Percentiles rank a stretch among this genome's conserved stretches.
phyloP scores from a whole-genome alignment of 2,329 filamentous ascomycete genomes.

The Ustulina deusta region DNA sequence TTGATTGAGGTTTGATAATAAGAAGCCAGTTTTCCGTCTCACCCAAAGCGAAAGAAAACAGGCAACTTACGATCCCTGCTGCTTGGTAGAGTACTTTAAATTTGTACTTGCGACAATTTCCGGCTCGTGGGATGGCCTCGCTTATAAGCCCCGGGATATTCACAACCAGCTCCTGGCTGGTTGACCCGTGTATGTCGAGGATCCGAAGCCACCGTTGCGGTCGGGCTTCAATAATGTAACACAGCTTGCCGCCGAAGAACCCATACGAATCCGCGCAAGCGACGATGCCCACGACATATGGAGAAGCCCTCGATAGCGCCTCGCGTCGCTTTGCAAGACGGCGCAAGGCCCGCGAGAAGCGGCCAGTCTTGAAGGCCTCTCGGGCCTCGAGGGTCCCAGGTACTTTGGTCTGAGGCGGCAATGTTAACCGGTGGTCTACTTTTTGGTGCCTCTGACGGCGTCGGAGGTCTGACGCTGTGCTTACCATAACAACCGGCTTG shows the following conservation, averaged over 20 bases:
- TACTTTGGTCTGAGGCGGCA: slow-evolving; percentile 50
- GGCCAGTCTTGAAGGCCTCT: slow-evolving; percentile 47
- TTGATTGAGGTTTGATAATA: slow-evolving; percentile 58
- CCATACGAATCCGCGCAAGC: slow-evolving; percentile 71
- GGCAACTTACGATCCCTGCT: slow-evolving; percentile 67
- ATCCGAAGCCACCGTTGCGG: slow-evolving; percentile 62
- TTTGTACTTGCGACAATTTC: slow-evolving; percentile 54
- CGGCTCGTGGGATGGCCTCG: slow-evolving; percentile 53
- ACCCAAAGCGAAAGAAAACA: slow-evolving; percentile 60
- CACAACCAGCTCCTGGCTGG: slow-evolving; percentile 65
- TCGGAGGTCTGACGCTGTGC: slow-evolving; percentile 31
- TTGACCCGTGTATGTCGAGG: slow-evolving; percentile 66
- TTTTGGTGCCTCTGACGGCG: not conserved
- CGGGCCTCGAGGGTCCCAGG: slow-evolving; percentile 50
- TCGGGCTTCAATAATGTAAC: slow-evolving; percentile 66
- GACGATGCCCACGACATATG: slow-evolving; percentile 71
- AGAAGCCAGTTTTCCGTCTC: slow-evolving; percentile 64
- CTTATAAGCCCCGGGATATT: slow-evolving; percentile 60
- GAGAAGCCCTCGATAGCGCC: slow-evolving; percentile 70
- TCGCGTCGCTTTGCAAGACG: slow-evolving; percentile 70
- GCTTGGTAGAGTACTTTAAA: slow-evolving; percentile 69
- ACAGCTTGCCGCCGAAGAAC: slow-evolving; percentile 73
- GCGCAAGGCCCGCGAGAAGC: slow-evolving; percentile 67
- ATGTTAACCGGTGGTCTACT: slow-evolving; percentile 46
- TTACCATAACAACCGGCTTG: slow-evolving; percentile 69